These are phyloP conservation scores for Parathielavia appendiculata DNA, from an alignment of 495 filamentous ascomycete genomes.

Conservation along the genomic window DNA sequence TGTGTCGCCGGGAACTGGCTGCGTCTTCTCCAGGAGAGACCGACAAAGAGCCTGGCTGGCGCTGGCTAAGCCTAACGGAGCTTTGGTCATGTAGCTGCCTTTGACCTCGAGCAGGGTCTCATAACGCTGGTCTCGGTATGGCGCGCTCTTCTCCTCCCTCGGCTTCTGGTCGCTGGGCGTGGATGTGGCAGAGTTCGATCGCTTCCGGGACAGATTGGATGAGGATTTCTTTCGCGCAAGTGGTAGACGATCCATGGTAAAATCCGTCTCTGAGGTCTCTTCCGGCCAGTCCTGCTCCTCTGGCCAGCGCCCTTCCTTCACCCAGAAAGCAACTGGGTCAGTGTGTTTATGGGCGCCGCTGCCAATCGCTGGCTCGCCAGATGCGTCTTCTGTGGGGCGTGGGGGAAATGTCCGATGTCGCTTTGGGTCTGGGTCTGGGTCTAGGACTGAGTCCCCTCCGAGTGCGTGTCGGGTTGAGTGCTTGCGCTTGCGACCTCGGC, in stretches of 20 bases:
- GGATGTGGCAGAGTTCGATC: slow-evolving; percentile 7
- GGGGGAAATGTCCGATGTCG: slow-evolving; percentile 13
- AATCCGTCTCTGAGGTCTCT: slow-evolving; percentile 8
- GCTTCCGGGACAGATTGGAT: too few species aligned
- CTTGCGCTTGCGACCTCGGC: slow-evolving; percentile 21
- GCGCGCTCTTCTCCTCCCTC: slow-evolving; percentile 36
- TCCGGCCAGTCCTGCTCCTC: slow-evolving; percentile 17
- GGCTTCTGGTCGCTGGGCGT: slow-evolving; percentile 16
- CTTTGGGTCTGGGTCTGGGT: slow-evolving; percentile 12
- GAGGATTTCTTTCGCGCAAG: too few species aligned
- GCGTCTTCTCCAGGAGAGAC: slow-evolving; percentile 30
- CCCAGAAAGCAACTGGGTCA: slow-evolving; percentile 15
- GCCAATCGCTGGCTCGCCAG: slow-evolving; percentile 12
- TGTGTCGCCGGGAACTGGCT: slow-evolving; percentile 30
- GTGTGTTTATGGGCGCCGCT: slow-evolving; percentile 9
- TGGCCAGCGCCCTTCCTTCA: slow-evolving; percentile 12
- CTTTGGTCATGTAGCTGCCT: too few species aligned
- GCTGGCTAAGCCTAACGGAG: too few species aligned
- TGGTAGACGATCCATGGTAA: neutral
- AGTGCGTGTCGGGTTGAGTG: slow-evolving; percentile 17
- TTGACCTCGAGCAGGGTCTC: slow-evolving; percentile 22
- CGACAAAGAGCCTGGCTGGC: slow-evolving; percentile 29
- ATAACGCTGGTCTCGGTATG: neutral
- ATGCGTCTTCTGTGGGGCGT: slow-evolving; percentile 4
- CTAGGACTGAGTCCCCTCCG: slow-evolving; percentile 4